phyloP scores from a whole-genome alignment of 495 filamentous ascomycete genomes.

The Podospora anserina region DNA sequence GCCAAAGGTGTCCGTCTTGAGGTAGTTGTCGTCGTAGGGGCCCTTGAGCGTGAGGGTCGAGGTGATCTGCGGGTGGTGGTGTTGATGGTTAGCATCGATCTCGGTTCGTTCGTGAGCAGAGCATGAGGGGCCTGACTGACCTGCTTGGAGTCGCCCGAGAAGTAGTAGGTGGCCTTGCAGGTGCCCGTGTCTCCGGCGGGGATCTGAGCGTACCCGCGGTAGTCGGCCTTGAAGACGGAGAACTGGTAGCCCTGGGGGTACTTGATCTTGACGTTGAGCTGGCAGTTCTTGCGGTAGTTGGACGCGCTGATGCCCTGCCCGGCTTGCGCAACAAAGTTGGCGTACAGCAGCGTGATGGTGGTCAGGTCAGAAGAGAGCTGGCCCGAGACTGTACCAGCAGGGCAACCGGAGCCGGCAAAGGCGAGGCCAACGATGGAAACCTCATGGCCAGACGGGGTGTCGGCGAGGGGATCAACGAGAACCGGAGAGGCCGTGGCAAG shows the following conservation, averaged over 20 bases:
- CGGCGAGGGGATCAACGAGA: slow-evolving; percentile 8
- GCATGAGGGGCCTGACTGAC: slow-evolving; percentile 2
- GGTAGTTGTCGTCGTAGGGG: slow-evolving; percentile 38
- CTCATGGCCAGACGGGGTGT: slow-evolving; percentile 26
- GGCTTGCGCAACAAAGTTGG: slow-evolving; percentile 45
- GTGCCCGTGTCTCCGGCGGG: slow-evolving; percentile 43
- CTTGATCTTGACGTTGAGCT: slow-evolving; percentile 48
- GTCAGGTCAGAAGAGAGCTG: slow-evolving; percentile 44
- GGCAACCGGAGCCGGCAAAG: slow-evolving; percentile 53
- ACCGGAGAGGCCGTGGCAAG: slow-evolving; percentile 13
- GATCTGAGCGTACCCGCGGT: slow-evolving; percentile 48
- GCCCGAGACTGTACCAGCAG: slow-evolving; percentile 39
- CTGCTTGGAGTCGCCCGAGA: slow-evolving; percentile 41
- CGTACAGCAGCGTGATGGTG: slow-evolving; percentile 49
- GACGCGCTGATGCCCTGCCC: slow-evolving; percentile 38
- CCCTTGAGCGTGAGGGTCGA: slow-evolving; percentile 36
- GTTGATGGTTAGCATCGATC: not conserved
- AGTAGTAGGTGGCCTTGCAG: slow-evolving; percentile 52
- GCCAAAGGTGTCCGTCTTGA: slow-evolving; percentile 38
- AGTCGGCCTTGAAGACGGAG: slow-evolving; percentile 50
- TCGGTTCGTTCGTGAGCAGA: not conserved
- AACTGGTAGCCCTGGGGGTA: slow-evolving; percentile 54
- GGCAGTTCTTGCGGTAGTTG: slow-evolving; percentile 50
- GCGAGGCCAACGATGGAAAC: slow-evolving; percentile 40
- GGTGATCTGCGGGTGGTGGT: slow-evolving; percentile 24